A percentile compares a stretch with the other conserved stretches of the same genome.
phyloP scores from a whole-genome alignment of 2,329 filamentous ascomycete genomes.

The Epichloe gansuensis region DNA sequence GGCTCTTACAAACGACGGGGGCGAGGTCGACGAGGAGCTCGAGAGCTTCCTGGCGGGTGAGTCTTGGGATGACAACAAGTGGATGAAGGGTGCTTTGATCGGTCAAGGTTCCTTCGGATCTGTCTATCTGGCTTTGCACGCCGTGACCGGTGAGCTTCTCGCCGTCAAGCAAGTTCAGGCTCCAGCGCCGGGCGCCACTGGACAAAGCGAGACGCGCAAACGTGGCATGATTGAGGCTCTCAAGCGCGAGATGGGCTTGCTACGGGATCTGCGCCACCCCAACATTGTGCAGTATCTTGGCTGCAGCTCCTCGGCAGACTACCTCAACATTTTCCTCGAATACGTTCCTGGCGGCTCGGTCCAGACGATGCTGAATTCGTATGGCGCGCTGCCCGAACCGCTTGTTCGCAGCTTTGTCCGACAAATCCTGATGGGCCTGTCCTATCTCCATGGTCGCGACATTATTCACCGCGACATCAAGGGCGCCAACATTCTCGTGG shows the following conservation, averaged over 20 bases:
- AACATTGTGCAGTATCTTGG: slow-evolving; percentile 98
- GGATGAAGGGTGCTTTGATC: slow-evolving; percentile 98
- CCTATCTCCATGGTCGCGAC: slow-evolving; percentile 84
- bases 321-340: slow-evolving; percentile 99
- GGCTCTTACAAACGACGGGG: slow-evolving; percentile 78
- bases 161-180: slow-evolving; percentile 97
- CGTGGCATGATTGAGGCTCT: slow-evolving; percentile 97
- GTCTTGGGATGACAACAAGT: slow-evolving; percentile 93
- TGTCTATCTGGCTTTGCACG: slow-evolving; percentile 88
- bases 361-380: slow-evolving; percentile 96
- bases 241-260: slow-evolving; percentile 88
- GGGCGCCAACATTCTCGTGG: slow-evolving; percentile 94
- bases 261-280: slow-evolving; percentile 86
- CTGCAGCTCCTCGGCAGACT: slow-evolving; percentile 79
- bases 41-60: slow-evolving; percentile 84
- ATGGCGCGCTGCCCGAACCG: slow-evolving; percentile 86
- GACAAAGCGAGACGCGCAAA: slow-evolving; percentile 78
- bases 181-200: slow-evolving; percentile 64
- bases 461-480: slow-evolving; percentile 99
- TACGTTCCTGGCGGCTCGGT: slow-evolving; percentile 97
- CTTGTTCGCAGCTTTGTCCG: slow-evolving; percentile 93
- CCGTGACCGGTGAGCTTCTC: slow-evolving; percentile 92
- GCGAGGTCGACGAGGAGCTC: slow-evolving; percentile 81
- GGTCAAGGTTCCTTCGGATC: slow-evolving; percentile 94
- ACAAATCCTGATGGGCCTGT: slow-evolving; percentile 85